phyloP scores from a whole-genome alignment of 2,329 filamentous ascomycete species.

The Laburnicola sp. region DNA sequence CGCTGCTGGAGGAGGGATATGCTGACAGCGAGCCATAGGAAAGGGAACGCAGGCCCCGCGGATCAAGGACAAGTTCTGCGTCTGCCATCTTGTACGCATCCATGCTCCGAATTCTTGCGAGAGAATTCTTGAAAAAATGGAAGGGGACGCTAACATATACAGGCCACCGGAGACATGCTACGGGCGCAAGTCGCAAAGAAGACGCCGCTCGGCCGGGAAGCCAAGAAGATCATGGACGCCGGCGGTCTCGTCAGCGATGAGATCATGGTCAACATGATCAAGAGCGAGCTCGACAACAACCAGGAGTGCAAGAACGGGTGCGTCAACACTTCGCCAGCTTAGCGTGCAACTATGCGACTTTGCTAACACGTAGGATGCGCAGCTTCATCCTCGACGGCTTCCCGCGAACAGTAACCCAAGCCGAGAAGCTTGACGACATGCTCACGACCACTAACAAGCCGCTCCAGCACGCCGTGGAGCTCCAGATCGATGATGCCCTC shows the following conservation, averaged over 20 bases:
- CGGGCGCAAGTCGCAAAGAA: conserved; percentile 98
- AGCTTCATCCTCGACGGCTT: conserved; percentile 99
- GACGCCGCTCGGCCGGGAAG: conserved; percentile 89
- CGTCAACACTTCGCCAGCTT: conserved; percentile 6
- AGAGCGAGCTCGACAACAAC: conserved; percentile 93
- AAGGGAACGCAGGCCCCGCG: conserved; percentile 98
- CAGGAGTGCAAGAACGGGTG: conserved; percentile 96
- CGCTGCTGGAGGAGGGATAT: conserved; percentile 7
- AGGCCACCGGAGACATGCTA: conserved; percentile 99
- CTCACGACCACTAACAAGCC: conserved; percentile 75
- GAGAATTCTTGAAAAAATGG: not conserved
- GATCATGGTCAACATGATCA: conserved; percentile 99
- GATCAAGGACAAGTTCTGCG: conserved; percentile 97
- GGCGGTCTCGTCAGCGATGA: conserved; percentile 97
- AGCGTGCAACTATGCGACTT: not conserved
- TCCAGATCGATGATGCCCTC: conserved; percentile 93
- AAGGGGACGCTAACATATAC: conserved; percentile 26
- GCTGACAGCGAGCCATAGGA: conserved; percentile 60
- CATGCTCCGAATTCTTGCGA: not conserved
- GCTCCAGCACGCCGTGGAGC: conserved; percentile 92
- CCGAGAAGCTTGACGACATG: conserved; percentile 93
- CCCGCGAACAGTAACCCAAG: conserved; percentile 93
- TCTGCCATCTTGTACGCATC: conserved; percentile 85
- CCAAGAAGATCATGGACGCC: conserved; percentile 99
- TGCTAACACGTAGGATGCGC: conserved; percentile 15